Base-by-base conservation (phyloP, 2,329 filamentous ascomycete genomes). In the Penicillium thymicola region DNA sequence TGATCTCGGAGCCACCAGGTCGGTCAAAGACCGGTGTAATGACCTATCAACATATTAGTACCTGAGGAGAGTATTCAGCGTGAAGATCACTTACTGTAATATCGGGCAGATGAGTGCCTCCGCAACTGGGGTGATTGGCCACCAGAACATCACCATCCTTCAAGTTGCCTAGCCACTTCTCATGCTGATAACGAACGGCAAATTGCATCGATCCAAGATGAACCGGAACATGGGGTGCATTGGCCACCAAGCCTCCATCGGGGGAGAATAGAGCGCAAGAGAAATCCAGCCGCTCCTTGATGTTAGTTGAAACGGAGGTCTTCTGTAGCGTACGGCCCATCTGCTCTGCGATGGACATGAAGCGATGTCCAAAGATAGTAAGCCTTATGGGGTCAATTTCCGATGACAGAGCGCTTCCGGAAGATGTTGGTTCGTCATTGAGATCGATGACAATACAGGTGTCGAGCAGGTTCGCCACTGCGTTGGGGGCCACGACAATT, bases 371-470 rank as follows among this genome's bases (percentile, higher is more conserved):
- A 53, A 83, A 83, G 42, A 84, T 79, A 11, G 78, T 82, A 2
- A 84, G 75, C 32, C 79, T 73, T 40, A 84, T 82, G 0, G 81
- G 81, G 57, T 81, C 78, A 30, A 81, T 71, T 10, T 65, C 67
- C 3, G 68, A 65, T 3, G 64, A 55, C 3, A 54, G 38, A 1
- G 53, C 55, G 10, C 60, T 56, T 21, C 62, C 65, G 23, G 59
- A 36, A 8, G 62, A 59, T 59, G 70, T 82, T 14, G 62, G 76
- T 62, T 77, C 76, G 45, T 86, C 85, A 53, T 87, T 84, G 40
- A 94, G 83, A 62, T 96, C 91, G 68, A 97, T 92, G 7, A 97
- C 82, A 8, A 97, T 90, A 66, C 96, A 93, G 0, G 92, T 96
- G 60, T 90, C 82, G 18, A 96, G 86, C 32, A 96, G 81, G 25